Evolutionary conservation across 2,329 filamentous ascomycete genomes (phyloP).

Genomic region (Pseudodiploospora longispora): DNA sequence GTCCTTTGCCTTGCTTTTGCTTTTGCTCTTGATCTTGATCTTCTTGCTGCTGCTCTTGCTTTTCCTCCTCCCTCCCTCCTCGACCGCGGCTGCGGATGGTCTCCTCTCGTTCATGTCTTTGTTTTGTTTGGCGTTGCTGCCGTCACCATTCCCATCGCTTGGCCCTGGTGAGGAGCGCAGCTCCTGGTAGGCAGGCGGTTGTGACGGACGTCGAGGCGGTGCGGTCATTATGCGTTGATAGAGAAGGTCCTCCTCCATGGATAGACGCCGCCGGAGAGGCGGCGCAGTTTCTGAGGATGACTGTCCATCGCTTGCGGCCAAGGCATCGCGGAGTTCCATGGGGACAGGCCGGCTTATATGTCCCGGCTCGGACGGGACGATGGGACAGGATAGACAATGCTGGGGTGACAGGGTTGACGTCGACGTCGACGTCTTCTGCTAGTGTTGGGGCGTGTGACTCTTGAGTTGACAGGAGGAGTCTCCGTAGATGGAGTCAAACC

Average conservation of each 20-base stretch:
- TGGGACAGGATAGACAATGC: conserved; percentile 1
- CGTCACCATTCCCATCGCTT: conserved; percentile 10
- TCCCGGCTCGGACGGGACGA: conserved; percentile 6
- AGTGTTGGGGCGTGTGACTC: conserved; percentile 4
- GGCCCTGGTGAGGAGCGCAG: conserved; percentile 7
- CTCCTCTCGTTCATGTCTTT: neutral
- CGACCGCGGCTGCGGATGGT: neutral
- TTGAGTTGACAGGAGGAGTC: conserved; percentile 17
- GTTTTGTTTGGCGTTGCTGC: conserved; percentile 6
- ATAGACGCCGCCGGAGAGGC: conserved; percentile 38
- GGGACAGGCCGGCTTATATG: conserved; percentile 15
- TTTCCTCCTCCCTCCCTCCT: conserved; percentile 1
- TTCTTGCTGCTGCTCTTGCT: conserved; percentile 1
- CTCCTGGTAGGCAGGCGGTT: conserved; percentile 38
- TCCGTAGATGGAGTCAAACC: conserved; percentile 24
- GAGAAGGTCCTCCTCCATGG: conserved; percentile 47
- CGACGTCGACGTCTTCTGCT: conserved; percentile 5
- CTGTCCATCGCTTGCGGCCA: conserved; percentile 26
- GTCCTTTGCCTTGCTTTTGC: conserved; percentile 1
- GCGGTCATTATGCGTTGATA: conserved; percentile 45
- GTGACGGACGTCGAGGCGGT: conserved; percentile 33
- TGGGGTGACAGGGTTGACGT: conserved; percentile 2
- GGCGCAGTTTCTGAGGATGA: conserved; percentile 22
- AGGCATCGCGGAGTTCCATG: conserved; percentile 26
- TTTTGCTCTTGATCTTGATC: conserved; percentile 8